phyloP scores from a whole-genome alignment of 2,329 filamentous ascomycete genomes.

The Phyllosticta ampelicida region DNA sequence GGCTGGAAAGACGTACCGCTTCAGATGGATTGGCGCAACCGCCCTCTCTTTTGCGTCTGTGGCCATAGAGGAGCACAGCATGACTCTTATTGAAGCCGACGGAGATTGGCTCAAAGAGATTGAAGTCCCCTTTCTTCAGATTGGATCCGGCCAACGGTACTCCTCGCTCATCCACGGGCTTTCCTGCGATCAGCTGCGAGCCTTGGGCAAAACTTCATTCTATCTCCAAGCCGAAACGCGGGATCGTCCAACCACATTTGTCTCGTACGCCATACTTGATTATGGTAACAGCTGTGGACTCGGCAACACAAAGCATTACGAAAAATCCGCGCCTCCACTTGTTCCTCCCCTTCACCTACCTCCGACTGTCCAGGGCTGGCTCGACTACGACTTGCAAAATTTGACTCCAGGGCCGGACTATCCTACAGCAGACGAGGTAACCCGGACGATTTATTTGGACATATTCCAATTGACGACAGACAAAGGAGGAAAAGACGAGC shows the following conservation, averaged over 20 bases:
- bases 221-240: slow-evolving; percentile 41
- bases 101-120: slow-evolving; percentile 40
- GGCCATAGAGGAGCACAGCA: slow-evolving; percentile 40
- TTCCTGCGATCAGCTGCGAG: slow-evolving; percentile 32
- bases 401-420: slow-evolving; percentile 19
- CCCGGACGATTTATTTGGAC: slow-evolving; percentile 25
- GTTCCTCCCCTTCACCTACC: slow-evolving; percentile 21
- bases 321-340: slow-evolving; percentile 4
- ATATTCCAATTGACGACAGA: slow-evolving; percentile 15
- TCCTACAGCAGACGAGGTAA: slow-evolving; percentile 23
- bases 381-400: slow-evolving; percentile 29
- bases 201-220: slow-evolving; percentile 28
- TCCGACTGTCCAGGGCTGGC: slow-evolving; percentile 25
- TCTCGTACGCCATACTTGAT: slow-evolving; percentile 40
- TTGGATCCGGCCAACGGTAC: slow-evolving; percentile 51
- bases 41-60: slow-evolving; percentile 47
- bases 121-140: slow-evolving; percentile 40
- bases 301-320: background rate
- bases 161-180: slow-evolving; percentile 47
- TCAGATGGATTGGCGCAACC: slow-evolving; percentile 49
- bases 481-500: background rate
- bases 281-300: slow-evolving; percentile 23
- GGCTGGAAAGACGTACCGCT: slow-evolving; percentile 49
- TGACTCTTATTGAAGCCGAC: slow-evolving; percentile 53
- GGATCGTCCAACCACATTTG: slow-evolving; percentile 36